phyloP scores from a whole-genome alignment of 2,329 filamentous ascomycete species.

The Penicillium sp. region DNA sequence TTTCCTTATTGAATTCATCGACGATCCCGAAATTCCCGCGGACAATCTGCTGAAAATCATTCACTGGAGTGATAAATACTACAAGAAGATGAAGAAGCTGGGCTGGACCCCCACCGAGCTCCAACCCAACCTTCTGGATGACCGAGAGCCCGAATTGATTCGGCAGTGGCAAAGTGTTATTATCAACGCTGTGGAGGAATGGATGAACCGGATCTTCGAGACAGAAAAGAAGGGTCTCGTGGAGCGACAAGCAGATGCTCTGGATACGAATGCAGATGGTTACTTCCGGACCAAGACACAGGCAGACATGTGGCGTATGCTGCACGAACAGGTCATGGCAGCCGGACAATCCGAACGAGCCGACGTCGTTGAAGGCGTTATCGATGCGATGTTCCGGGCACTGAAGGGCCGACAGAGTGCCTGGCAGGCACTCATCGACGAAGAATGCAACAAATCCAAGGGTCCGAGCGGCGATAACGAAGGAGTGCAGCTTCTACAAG shows the following conservation, averaged over 20 bases:
- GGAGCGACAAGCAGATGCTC: conserved; percentile 74
- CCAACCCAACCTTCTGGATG: conserved; percentile 83
- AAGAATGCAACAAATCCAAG: conserved; percentile 78
- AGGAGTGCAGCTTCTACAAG: conserved; percentile 72
- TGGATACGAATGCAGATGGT: conserved; percentile 85
- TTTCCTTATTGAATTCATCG: conserved; percentile 79
- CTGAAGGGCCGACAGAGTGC: conserved; percentile 79
- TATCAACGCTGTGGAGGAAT: conserved; percentile 92
- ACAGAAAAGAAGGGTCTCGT: conserved; percentile 82
- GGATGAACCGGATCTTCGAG: conserved; percentile 90
- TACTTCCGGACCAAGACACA: conserved; percentile 91
- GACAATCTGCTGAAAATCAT: conserved; percentile 89
- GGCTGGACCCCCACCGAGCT: conserved; percentile 78
- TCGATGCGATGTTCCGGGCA: conserved; percentile 92
- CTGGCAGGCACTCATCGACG: conserved; percentile 86
- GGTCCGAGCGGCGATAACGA: conserved; percentile 58
- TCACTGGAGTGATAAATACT: conserved; percentile 94
- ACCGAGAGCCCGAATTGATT: conserved; percentile 85
- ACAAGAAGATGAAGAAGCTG: conserved; percentile 90
- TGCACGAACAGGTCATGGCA: conserved; percentile 86
- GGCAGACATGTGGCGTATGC: conserved; percentile 95
- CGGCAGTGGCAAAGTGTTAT: conserved; percentile 94
- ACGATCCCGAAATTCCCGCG: conserved; percentile 81
- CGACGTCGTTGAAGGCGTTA: conserved; percentile 91
- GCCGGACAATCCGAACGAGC: conserved; percentile 81